Conservation (phyloP, 106 monocot genomes). For the Platanthera guangdongensis region DNA sequence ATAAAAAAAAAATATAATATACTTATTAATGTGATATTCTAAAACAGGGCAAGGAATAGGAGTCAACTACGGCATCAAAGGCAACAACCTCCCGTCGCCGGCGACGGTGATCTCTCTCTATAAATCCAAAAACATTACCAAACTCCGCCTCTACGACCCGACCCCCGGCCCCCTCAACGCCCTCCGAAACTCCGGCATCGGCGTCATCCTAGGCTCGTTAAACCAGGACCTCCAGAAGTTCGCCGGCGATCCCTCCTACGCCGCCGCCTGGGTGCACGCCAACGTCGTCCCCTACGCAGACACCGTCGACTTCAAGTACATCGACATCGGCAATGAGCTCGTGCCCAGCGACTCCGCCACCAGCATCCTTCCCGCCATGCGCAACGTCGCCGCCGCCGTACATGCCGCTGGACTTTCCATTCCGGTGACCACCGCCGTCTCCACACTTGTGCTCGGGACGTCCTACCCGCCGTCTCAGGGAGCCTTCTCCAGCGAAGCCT, state of each 20-base stretch:
- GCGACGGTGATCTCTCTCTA: conserved; percentile 17
- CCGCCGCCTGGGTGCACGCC: conserved; percentile 19
- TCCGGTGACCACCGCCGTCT: conserved; percentile 16
- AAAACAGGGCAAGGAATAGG: conserved; percentile 15
- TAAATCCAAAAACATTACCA: conserved; percentile 13
- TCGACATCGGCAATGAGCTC: conserved; percentile 72
- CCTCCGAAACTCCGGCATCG: conserved; percentile 15
- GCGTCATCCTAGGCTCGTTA: conserved; percentile 16
- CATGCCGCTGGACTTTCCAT: background rate
- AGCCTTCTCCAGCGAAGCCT: conserved; percentile 1
- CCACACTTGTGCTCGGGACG: conserved; percentile 1
- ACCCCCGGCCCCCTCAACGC: conserved; percentile 14
- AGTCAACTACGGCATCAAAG: conserved; percentile 29
- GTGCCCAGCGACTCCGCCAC: conserved; percentile 36
- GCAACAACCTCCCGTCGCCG: conserved; percentile 29
- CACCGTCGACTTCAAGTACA: conserved; percentile 28
- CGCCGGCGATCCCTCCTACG: conserved; percentile 13
- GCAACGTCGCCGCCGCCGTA: conserved; percentile 14
- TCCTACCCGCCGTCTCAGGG: conserved; percentile 23
- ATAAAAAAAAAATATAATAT: too few species aligned
- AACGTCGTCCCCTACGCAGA: conserved; percentile 13
- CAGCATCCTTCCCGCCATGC: conserved; percentile 32
- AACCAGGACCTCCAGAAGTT: conserved; percentile 22
- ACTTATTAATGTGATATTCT: background rate
- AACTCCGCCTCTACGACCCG: conserved; percentile 25